Base-by-base conservation (phyloP, 2,329 filamentous ascomycete genomes). In the Fusarium caatingaense region DNA sequence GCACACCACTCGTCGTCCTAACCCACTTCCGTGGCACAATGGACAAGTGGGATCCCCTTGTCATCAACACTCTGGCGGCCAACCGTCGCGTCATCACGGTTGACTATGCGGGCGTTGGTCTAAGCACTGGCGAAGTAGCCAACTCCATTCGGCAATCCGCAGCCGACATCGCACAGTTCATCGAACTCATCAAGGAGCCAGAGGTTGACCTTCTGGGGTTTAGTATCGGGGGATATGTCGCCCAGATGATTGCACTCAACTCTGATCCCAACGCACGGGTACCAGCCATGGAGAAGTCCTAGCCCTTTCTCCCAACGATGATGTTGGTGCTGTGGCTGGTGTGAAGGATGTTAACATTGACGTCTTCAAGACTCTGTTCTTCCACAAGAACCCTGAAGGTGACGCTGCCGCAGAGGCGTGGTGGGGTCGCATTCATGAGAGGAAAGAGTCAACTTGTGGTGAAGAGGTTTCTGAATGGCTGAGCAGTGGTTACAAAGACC, bases 21-120 rank as follows among this genome's bases (percentile, higher is more conserved):
- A 63, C 60, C 0, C 60, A 63, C 0, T 63, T 63, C 10, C 32
- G 60, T 0, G 60, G 60, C 0, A 62, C 57, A 1, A 63, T 63
- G 60, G 60, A 63, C 0, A 63, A 63, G 10, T 63, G 60, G 57
- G 60, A 63, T 18, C 60, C 60, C 4, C 41, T 62, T 11, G 12
- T 63, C 5, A 44, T 63, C 7, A 63, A 63, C 10, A 30, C 0
- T 4, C 10, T 63, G 11, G 27, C 47, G 2, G 23, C 13, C 1
- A 34, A 34, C 3, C 41, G 57, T 1, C 57, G 47, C 3, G 6
- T 62, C 8, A 55, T 63, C 9, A 62, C 60, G 0, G 57, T 63
- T 2, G 60, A 63, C 6, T 63, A 63, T 16, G 46, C 42, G 1
- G 60, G 60, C 10, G 60, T 63, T 15, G 60, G 60, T 3, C 32